These are phyloP conservation scores for Mastigamoeba balamuthi DNA, from an alignment of 78 protist genomes.

Conservation along the genomic window DNA sequence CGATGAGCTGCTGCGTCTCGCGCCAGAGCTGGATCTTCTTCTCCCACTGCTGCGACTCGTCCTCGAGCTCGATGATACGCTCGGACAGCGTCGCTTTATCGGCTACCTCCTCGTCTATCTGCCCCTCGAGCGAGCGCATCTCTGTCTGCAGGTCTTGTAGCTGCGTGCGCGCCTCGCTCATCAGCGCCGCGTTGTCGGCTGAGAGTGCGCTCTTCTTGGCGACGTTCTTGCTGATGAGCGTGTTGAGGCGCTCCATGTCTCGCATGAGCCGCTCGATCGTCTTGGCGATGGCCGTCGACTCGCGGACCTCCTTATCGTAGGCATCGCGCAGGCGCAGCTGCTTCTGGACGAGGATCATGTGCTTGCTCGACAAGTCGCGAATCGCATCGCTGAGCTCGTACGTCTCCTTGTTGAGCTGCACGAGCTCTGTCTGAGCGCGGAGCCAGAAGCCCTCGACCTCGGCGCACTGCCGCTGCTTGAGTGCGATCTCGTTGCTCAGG, in stretches of 20 bases:
- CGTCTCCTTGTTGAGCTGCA: background rate
- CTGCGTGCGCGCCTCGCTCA: no score
- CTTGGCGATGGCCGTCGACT: background rate
- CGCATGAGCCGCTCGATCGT: background rate
- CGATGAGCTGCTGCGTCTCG: slow-evolving; percentile 55
- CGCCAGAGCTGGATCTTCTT: slow-evolving; percentile 43
- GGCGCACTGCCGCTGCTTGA: background rate
- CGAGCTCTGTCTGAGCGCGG: slow-evolving; percentile 24
- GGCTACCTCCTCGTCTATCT: background rate
- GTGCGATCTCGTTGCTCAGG: slow-evolving; percentile 8
- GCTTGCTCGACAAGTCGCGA: background rate
- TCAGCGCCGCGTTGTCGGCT: no score
- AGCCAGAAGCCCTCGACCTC: slow-evolving; percentile 25
- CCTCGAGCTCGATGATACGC: slow-evolving; percentile 15
- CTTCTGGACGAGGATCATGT: slow-evolving; percentile 19
- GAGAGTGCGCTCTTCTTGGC: no score
- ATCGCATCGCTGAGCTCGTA: background rate
- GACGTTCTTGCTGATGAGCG: no score
- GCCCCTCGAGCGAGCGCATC: no score
- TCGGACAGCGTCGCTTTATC: slow-evolving; percentile 7
- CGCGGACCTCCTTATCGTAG: no score
- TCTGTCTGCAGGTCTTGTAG: no score
- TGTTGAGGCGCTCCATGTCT: background rate
- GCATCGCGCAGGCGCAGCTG: background rate
- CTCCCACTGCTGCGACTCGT: slow-evolving; percentile 9